Evolutionary conservation across 176 grass and related monocot genomes (phyloP).

Genomic region (Carex cristatella): DNA sequence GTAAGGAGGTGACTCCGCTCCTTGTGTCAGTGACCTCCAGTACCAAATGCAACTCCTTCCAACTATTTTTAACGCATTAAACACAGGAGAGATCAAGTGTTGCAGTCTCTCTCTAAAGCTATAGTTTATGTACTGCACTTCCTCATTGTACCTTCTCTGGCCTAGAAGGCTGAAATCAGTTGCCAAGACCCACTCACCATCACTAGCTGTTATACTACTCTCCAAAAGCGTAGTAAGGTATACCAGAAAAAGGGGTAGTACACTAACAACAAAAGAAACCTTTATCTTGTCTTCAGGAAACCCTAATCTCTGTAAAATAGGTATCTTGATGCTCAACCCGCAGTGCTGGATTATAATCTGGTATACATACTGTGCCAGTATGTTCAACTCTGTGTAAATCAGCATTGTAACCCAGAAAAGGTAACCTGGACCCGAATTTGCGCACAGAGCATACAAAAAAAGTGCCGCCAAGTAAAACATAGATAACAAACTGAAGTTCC

Average conservation of each 20-base stretch:
- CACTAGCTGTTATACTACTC: slow-evolving; percentile 89
- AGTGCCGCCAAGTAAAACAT: slow-evolving; percentile 94
- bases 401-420: slow-evolving; percentile 94
- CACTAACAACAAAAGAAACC: slow-evolving; percentile 85
- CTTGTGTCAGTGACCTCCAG: slow-evolving; percentile 88
- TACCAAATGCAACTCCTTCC: slow-evolving; percentile 71
- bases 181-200: slow-evolving; percentile 95
- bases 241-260: slow-evolving; percentile 87
- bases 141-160: slow-evolving; percentile 50
- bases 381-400: slow-evolving; percentile 92
- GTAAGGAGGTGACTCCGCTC: slow-evolving; percentile 91
- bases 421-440: slow-evolving; percentile 88
- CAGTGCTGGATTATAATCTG: slow-evolving; percentile 99
- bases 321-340: slow-evolving; percentile 64
- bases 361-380: slow-evolving; percentile 87
- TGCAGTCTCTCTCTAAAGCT: slow-evolving; percentile 42
- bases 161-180: slow-evolving; percentile 79
- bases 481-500: slow-evolving; percentile 97
- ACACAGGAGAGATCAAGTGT: slow-evolving; percentile 45
- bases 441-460: slow-evolving; percentile 95
- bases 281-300: slow-evolving; percentile 89
- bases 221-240: slow-evolving; percentile 93
- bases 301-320: slow-evolving; percentile 75
- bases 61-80: slow-evolving; percentile 53
- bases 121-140: slow-evolving; percentile 33